A percentile compares a stretch with the other conserved stretches of the same genome.
Conservation (phyloP, 2,329 filamentous ascomycete genomes). For the Penicillium sp. region DNA sequence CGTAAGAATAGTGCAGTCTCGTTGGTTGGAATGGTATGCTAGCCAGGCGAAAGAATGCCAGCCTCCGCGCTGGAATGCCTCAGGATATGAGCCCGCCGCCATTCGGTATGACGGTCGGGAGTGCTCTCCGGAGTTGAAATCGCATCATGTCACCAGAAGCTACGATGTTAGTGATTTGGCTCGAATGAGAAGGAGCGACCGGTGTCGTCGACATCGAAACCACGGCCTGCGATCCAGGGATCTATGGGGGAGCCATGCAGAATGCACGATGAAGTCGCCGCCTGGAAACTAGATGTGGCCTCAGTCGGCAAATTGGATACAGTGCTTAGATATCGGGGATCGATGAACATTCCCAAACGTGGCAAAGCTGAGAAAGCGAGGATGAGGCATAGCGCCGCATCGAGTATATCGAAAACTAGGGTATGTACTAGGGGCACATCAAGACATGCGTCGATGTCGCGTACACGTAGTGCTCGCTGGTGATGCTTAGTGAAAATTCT, state of each 20-base stretch:
- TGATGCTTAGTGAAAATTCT: constrained; percentile 6
- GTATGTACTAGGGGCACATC: constrained; percentile 8
- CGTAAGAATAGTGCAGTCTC: constrained; percentile 22
- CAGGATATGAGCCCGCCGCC: constrained; percentile 15
- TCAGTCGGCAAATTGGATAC: background rate
- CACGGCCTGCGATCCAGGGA: background rate
- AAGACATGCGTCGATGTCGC: constrained; percentile 2
- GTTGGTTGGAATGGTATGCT: constrained; percentile 20
- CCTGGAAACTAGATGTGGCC: background rate
- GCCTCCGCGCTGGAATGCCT: constrained; percentile 21
- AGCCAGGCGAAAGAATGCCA: constrained; percentile 21
- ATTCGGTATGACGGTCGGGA: constrained; percentile 17
- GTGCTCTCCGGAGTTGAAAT: background rate
- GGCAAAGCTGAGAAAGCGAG: constrained; percentile 8
- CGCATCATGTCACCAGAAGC: constrained; percentile 4
- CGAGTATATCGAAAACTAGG: constrained; percentile 2
- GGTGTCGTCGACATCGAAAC: background rate
- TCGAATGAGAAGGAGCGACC: constrained; percentile 8
- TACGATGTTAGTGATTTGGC: background rate
- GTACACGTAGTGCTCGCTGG: constrained; percentile 1
- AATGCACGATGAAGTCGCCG: background rate
- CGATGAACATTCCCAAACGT: constrained; percentile 17
- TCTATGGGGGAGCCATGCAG: background rate
- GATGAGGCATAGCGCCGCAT: constrained; percentile 6
- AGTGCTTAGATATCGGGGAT: background rate